Evolutionary conservation across 495 filamentous ascomycete genomes (phyloP).

Genomic region (Daldinia bambusicola): DNA sequence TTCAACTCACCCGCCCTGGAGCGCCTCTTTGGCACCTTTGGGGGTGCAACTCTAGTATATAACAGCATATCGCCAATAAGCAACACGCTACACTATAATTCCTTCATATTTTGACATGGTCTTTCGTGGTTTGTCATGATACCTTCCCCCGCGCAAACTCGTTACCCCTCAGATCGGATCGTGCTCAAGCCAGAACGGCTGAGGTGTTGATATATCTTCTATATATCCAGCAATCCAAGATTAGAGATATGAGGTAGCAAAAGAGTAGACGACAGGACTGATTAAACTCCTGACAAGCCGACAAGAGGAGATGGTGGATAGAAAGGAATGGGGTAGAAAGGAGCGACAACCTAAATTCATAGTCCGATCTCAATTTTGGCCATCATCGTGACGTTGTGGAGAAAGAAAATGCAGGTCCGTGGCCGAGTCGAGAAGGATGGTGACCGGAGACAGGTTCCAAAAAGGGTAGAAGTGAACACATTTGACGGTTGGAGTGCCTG

Average conservation of each 20-base stretch:
- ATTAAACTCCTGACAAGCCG: constrained; percentile 18
- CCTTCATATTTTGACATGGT: constrained; percentile 10
- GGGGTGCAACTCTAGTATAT: constrained; percentile 65
- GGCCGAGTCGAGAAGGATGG: constrained; percentile 26
- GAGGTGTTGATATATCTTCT: constrained; percentile 12
- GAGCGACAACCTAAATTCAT: constrained; percentile 2
- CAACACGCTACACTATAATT: constrained; percentile 15
- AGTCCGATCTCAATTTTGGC: constrained; percentile 27
- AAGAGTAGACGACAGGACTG: constrained; percentile 7
- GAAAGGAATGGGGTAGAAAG: constrained; percentile 21
- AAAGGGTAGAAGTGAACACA: constrained; percentile 29
- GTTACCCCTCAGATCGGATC: constrained; percentile 29
- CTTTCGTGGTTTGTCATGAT: neutral
- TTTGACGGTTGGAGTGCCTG: constrained; percentile 11
- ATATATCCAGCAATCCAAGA: constrained; percentile 7
- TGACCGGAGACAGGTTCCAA: constrained; percentile 41
- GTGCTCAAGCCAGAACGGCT: constrained; percentile 18
- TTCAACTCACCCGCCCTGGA: constrained; percentile 68
- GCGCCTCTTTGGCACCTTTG: constrained; percentile 69
- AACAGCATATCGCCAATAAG: constrained; percentile 61
- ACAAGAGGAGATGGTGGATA: constrained; percentile 9
- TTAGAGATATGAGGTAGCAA: neutral
- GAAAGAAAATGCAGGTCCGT: constrained; percentile 21
- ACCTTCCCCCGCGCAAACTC: constrained; percentile 3
- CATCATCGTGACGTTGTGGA: constrained; percentile 43